Evolutionary conservation across 305 asterid genomes (phyloP), one percentile per base, ranked within the genome.

Genomic region (Salvia sclarea): DNA sequence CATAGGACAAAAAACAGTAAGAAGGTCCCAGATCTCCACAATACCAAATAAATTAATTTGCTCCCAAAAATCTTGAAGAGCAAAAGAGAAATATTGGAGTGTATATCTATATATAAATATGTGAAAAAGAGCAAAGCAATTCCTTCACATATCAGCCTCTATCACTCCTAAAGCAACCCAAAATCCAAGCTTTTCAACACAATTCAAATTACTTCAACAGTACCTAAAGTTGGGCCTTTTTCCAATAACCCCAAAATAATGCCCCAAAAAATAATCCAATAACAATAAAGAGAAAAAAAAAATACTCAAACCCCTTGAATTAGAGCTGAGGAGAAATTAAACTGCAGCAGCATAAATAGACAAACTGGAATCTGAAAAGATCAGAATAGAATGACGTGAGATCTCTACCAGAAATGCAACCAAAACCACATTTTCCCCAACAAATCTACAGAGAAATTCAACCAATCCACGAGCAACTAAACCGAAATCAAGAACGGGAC

Each of bases 11-110:
- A 91, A 70, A 70, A 94, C 85, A 75, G 72, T 76, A 74, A 85
- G 69, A 54, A 91, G 66, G 55, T 87, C 89, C 91, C 92, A 77
- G 92, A 87, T 91, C 96, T 88, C 96, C 96, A 81, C 95, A 88
- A 73, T 83, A 80, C 70, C 89, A 76, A 76, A 83, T 61, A 56
- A 61, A 40, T 47, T 47, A 37, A 72, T 73, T 74, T 44, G 40
- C 77, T 55, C 74, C 70, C 64, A 49, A 59, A 59, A 71, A 67
- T 59, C 38, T 16, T 22, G 43, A 49, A 57, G 60, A 30, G 37
- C 61, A 65, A 28, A 59, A 54, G 66, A 66, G 14, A 28, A 45
- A 71, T 30, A 3, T n/a, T 4, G 6, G 25, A 50, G 70, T 44
- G 12, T 10, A 44, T 16, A n/a, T 4, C 21, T 9, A 38, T 11